A percentile compares a stretch with the other conserved stretches of the same genome.
Conservation (phyloP, 805 yeast genomes). For the Yarrowia sp. region DNA sequence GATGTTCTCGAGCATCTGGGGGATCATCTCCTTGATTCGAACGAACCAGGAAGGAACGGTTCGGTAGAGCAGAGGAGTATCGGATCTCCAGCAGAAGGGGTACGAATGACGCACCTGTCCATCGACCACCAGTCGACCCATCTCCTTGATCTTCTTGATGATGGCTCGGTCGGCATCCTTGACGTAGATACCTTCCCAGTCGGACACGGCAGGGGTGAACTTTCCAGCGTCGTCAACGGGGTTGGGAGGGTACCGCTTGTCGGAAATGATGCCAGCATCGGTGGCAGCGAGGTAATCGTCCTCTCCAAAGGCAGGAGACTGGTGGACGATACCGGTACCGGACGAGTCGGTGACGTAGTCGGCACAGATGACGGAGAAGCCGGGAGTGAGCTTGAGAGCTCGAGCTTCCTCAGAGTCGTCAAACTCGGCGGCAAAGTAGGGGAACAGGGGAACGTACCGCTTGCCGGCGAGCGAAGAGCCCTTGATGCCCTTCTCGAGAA, state of each 20-base stretch:
- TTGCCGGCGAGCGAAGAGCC: conserved; percentile 80
- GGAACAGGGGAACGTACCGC: conserved; percentile 79
- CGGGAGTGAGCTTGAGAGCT: conserved; percentile 42
- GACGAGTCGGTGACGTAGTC: conserved; percentile 87
- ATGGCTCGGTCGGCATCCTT: conserved; percentile 94
- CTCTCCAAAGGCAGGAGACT: conserved; percentile 99
- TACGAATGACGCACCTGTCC: conserved; percentile 91
- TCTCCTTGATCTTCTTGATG: conserved; percentile 75
- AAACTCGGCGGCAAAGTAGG: conserved; percentile 73
- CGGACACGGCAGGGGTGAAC: conserved; percentile 71
- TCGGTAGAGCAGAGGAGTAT: conserved; percentile 93
- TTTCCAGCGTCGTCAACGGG: conserved; percentile 93
- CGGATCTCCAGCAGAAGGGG: conserved; percentile 99
- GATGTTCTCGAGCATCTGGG: conserved; percentile 83
- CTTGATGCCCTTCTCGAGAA: conserved; percentile 66
- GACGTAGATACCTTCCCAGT: conserved; percentile 79
- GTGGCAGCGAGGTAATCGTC: conserved; percentile 87
- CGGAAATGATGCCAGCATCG: conserved; percentile 69
- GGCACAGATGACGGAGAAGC: conserved; percentile 77
- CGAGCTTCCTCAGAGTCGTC: conserved; percentile 44
- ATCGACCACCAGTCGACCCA: conserved; percentile 70
- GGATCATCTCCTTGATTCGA: conserved; percentile 80
- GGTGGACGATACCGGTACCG: conserved; percentile 99
- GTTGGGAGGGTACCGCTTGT: conserved; percentile 74
- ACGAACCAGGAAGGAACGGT: conserved; percentile 99